These are phyloP conservation scores for Cadophora sp. DNA, from an alignment of 2,329 filamentous ascomycete species.

Conservation along the genomic window DNA sequence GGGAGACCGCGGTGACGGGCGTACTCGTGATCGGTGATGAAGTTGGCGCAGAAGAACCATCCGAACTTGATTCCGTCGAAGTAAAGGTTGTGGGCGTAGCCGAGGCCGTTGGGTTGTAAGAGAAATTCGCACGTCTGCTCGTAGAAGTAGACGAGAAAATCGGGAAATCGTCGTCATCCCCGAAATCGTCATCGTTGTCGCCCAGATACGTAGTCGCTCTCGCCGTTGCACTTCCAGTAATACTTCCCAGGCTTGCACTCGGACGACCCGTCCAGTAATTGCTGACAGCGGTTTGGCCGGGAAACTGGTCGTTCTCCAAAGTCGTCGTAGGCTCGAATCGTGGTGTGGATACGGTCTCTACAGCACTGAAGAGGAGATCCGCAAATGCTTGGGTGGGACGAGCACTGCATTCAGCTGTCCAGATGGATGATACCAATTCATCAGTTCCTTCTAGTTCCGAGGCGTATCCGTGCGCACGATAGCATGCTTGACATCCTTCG, in stretches of 20 bases:
- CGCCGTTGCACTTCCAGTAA: conserved; percentile 50
- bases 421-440: conserved; percentile 45
- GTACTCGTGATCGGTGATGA: background rate
- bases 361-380: background rate
- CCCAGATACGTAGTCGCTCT: conserved; percentile 23
- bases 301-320: conserved; percentile 42
- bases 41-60: background rate
- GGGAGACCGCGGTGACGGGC: background rate
- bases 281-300: conserved; percentile 48
- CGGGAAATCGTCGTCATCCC: background rate
- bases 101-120: background rate
- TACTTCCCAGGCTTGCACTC: conserved; percentile 48
- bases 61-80: background rate
- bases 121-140: conserved; percentile 3
- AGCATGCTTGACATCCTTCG: conserved; percentile 49
- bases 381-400: conserved; percentile 46
- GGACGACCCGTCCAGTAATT: conserved; percentile 50
- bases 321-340: conserved; percentile 7
- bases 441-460: conserved; percentile 41
- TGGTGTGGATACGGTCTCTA: background rate
- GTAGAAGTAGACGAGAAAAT: background rate
- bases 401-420: conserved; percentile 45
- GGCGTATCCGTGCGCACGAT: conserved; percentile 48
- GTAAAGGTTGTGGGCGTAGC: background rate
- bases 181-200: conserved; percentile 6